Evolutionary conservation across 768 basidiomycete species (phyloP).

Genomic region (Pluteus cervinus): DNA sequence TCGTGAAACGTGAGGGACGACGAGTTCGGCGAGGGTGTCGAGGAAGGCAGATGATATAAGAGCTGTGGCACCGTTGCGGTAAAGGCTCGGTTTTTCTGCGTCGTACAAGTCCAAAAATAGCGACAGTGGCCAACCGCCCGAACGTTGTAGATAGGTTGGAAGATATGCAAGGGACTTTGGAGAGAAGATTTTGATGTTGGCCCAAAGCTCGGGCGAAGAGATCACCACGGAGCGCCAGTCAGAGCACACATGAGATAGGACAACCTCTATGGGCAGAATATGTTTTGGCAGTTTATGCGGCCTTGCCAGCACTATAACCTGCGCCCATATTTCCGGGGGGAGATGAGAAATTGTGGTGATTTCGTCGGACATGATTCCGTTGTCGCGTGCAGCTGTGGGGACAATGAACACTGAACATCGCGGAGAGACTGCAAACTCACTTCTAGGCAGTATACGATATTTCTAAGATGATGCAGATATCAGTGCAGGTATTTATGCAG

Average conservation of each 20-base stretch:
- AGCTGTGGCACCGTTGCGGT: background rate
- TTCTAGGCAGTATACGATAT: too few relatives aligned
- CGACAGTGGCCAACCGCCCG: constrained; percentile 20
- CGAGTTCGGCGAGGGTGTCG: constrained; percentile 13
- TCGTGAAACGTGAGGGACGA: constrained; percentile 15
- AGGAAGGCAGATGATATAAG: constrained; percentile 5
- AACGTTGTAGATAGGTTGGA: constrained; percentile 23
- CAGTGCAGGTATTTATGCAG: too few relatives aligned
- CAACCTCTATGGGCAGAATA: constrained; percentile 27
- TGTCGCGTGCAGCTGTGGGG: background rate
- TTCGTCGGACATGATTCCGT: constrained; percentile 2
- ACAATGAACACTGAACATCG: background rate
- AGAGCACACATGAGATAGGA: constrained; percentile 34
- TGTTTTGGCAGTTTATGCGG: constrained; percentile 15
- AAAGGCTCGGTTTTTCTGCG: constrained; percentile 13
- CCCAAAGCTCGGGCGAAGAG: constrained; percentile 33
- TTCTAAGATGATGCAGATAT: too few relatives aligned
- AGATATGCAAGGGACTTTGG: constrained; percentile 17
- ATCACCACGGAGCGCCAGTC: constrained; percentile 34
- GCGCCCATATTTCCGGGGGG: constrained; percentile 25
- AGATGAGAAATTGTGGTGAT: constrained; percentile 12
- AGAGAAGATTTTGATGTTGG: constrained; percentile 25
- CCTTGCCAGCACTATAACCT: constrained; percentile 19
- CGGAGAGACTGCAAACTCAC: too few relatives aligned
- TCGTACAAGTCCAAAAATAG: constrained; percentile 25